A percentile compares a stretch with the other conserved stretches of the same genome.
phyloP scores from a whole-genome alignment of 2,329 filamentous ascomycete species.

The Monosporascus sp. region DNA sequence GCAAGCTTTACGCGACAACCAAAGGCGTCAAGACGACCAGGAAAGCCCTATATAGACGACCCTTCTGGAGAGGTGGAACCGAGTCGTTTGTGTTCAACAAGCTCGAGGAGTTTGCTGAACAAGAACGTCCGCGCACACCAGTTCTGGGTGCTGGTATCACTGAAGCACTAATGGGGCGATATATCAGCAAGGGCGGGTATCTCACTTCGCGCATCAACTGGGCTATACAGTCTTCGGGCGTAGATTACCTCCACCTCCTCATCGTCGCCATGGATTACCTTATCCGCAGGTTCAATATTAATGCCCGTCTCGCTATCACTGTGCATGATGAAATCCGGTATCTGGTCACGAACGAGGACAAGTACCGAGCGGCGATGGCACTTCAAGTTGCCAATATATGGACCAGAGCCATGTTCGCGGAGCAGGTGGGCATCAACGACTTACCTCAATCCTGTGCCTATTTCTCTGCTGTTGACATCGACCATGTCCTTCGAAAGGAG shows the following conservation, averaged over 20 bases:
- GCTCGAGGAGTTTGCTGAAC: conserved; percentile 94
- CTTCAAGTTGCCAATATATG: conserved; percentile 91
- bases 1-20: conserved; percentile 78
- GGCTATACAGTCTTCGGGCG: conserved; percentile 96
- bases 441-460: conserved; percentile 91
- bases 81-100: conserved; percentile 99
- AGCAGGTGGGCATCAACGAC: conserved; percentile 94
- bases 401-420: conserved; percentile 95
- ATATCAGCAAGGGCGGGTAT: conserved; percentile 83
- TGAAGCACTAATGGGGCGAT: conserved; percentile 84
- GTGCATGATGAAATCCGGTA: conserved; percentile 98
- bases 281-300: conserved; percentile 74
- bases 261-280: conserved; percentile 95
- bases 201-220: conserved; percentile 97
- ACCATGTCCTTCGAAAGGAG: conserved; percentile 93
- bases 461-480: conserved; percentile 93
- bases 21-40: conserved; percentile 83
- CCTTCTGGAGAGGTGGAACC: conserved; percentile 94
- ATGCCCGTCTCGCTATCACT: conserved; percentile 82
- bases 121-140: conserved; percentile 83
- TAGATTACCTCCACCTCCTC: conserved; percentile 92
- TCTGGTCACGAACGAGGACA: conserved; percentile 77
- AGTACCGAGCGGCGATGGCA: conserved; percentile 85
- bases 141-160: conserved; percentile 94
- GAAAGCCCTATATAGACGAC: conserved; percentile 62